A percentile compares a stretch with the other conserved stretches of the same genome.
phyloP scores from a whole-genome alignment of 2,329 filamentous ascomycete genomes.

The Calonectria pseudoturangicola region DNA sequence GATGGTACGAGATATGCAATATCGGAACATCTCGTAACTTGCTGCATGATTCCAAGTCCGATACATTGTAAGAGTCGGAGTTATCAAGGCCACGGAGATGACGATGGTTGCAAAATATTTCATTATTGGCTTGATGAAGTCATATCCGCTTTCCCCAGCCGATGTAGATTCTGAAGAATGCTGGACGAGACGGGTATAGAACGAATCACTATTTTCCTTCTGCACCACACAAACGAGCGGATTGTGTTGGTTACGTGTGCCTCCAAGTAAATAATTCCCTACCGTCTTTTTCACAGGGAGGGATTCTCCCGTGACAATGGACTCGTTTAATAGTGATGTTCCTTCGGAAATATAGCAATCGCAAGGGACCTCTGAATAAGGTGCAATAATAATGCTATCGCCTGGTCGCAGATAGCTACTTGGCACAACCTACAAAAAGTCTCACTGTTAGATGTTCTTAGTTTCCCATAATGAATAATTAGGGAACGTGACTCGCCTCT shows the following conservation, averaged over 20 bases:
- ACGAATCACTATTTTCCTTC: slow-evolving; percentile 30
- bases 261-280: slow-evolving; percentile 24
- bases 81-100: slow-evolving; percentile 27
- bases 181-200: slow-evolving; percentile 29
- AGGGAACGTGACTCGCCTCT: not conserved
- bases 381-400: slow-evolving; percentile 27
- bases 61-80: not conserved
- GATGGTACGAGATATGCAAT: slow-evolving; percentile 13
- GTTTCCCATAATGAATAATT: not conserved
- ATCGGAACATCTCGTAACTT: slow-evolving; percentile 6
- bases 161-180: slow-evolving; percentile 22
- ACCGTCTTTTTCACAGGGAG: slow-evolving; percentile 26
- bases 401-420: slow-evolving; percentile 22
- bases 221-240: slow-evolving; percentile 24
- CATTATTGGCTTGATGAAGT: not conserved
- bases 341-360: slow-evolving; percentile 33
- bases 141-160: slow-evolving; percentile 8
- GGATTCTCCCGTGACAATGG: slow-evolving; percentile 33
- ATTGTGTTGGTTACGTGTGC: slow-evolving; percentile 28
- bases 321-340: slow-evolving; percentile 30
- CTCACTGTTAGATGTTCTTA: not conserved
- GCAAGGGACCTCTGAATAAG: slow-evolving; percentile 29
- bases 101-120: not conserved
- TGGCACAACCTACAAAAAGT: not conserved
- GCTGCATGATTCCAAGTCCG: not conserved